Base-by-base conservation (phyloP, 2,329 filamentous ascomycete genomes). In the Fusarium multiceps region DNA sequence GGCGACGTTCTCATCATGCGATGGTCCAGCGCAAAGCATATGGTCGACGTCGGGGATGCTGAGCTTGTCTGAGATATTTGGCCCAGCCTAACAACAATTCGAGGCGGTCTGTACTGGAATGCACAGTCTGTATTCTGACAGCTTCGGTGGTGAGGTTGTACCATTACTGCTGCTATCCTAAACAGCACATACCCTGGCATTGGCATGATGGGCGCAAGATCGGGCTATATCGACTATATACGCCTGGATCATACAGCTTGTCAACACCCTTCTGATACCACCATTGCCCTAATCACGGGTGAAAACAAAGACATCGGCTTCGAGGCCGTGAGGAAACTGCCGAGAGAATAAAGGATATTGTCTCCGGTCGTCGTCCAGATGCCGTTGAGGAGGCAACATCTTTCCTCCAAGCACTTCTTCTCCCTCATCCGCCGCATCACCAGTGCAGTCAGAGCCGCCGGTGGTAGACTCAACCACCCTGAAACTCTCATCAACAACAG, bases 21-120 rank as follows among this genome's bases (percentile, higher is more conserved):
- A 67, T 92, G 90, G 87, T 92, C 92, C 16, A 93, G 94, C 77
- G 88, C 93, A 2, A 93, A 90, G 78, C 75, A 77, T 6, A 76
- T 89, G 49, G 84, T 90, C 11, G 83, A 88, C 21, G 79, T 80
- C 10, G 86, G 85, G 2, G 82, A 85, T 55, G 86, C 88, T 23
- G 89, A 89, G 77, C 79, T 90, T 63, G 86, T 89, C 25, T 90
- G 82, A 86, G 30, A 18, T 10, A 32, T 30, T 30, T 27, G 25
- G 25, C 25, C 18, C 11, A 32, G 23, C 16, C 48, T 23, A 47
- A 62, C 23, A 20, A 32, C 41, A 20, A 28, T 27, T 18, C 18
- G 42, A 41, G n/a, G 41, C 30, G 16, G 32, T n/a, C 20, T 28
- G 20, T 23, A 25, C 16, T 20, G 37, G 7, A 47, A 20, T 50